These are phyloP conservation scores for Penicillium parvum DNA, from an alignment of 495 filamentous ascomycete species.

Conservation along the genomic window DNA sequence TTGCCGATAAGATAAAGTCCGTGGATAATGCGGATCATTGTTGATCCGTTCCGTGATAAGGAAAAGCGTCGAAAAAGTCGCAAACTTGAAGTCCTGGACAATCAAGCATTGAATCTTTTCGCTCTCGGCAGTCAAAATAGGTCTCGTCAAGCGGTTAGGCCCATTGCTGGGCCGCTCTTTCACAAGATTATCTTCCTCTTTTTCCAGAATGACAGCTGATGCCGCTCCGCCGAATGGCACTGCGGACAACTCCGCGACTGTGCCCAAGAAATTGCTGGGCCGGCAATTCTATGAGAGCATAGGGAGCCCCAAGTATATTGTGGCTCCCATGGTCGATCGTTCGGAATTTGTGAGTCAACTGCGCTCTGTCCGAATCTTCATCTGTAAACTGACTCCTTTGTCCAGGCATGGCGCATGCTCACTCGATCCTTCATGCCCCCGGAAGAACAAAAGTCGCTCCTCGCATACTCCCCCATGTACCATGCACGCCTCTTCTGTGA, in stretches of 20 bases:
- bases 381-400: constrained; percentile 16
- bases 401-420: constrained; percentile 90
- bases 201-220: constrained; percentile 29
- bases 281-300: constrained; percentile 90
- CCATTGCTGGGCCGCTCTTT: constrained; percentile 30
- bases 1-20: constrained; percentile 32
- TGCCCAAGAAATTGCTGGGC: constrained; percentile 63
- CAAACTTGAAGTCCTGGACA: neutral
- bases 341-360: constrained; percentile 78
- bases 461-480: constrained; percentile 93
- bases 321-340: constrained; percentile 98
- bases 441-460: constrained; percentile 50
- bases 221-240: constrained; percentile 11
- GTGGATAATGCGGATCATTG: constrained; percentile 29
- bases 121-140: constrained; percentile 29
- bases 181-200: constrained; percentile 5
- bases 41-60: constrained; percentile 28
- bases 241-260: constrained; percentile 16
- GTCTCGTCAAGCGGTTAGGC: constrained; percentile 20
- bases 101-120: neutral
- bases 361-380: neutral
- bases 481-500: constrained; percentile 82
- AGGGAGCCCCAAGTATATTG: constrained; percentile 80
- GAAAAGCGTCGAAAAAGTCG: constrained; percentile 16
- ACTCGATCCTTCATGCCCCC: constrained; percentile 81